Base-by-base conservation (phyloP, 352 stramenopile genomes). In the Discostella stelligera region DNA sequence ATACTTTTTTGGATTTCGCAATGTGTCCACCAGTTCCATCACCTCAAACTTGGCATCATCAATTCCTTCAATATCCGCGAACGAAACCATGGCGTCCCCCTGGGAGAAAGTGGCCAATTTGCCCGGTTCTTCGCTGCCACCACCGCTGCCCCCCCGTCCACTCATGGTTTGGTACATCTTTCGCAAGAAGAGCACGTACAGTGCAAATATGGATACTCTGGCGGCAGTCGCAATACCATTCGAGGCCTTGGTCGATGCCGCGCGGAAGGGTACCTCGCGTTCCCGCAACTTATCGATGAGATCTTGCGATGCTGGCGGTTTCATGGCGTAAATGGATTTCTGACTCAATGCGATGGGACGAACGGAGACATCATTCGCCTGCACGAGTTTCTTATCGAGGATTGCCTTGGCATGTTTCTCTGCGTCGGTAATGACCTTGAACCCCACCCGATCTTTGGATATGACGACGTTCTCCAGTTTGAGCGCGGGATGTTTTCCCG, bases 31-130 rank as follows among this genome's bases (percentile, higher is more conserved):
- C 11, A 93, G 70, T 80, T 93, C 88, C 86, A 91, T 91, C 21
- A 93, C 84, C 74, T 93, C 88, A 37, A 83, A 76, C 32, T 93
- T 93, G 10, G 80, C 80, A 71, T 69, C 71, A 69, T 92, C 84
- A 63, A 91, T 91, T 3, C 87, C 87, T 68, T 93, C 79, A 74
- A 93, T 91, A 44, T 93, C 87, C 2, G 83, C 74, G 72, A 93
- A 93, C 11, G 73, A 80, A 3, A 89, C 83, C 41, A 88, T 52
- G 21, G 85, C 55, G 46, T 86, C 61, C 16, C 58, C 53, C 14
- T 20, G 48, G 46, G 18, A 55, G 11, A 75, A 79, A 21, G 71
- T 77, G 10, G 80, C 79, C 18, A 90, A 61, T 66, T 92, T 92
- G 56, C 84, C 86, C 1, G 84, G 84, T 20, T 71, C 66, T 32